phyloP scores from a whole-genome alignment of 2,329 filamentous ascomycete species.

The Fusarium phyllophilum region DNA sequence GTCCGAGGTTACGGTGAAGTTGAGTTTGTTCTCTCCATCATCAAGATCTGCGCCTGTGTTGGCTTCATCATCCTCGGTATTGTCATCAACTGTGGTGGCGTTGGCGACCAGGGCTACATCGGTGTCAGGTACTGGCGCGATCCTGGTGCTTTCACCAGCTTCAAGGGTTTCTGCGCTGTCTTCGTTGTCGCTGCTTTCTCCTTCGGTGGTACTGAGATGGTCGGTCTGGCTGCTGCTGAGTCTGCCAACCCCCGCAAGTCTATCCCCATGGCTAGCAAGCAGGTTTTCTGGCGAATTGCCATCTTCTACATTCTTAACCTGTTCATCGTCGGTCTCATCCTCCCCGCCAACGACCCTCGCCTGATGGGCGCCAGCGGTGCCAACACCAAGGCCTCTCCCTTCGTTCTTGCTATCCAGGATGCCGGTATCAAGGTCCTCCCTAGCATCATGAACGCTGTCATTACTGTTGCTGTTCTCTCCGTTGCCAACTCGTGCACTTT shows the following conservation, averaged over 20 bases:
- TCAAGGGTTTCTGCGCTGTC: constrained; percentile 81
- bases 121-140: constrained; percentile 80
- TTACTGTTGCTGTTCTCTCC: constrained; percentile 88
- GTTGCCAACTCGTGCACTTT: constrained; percentile 95
- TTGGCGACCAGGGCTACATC: constrained; percentile 77
- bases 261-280: constrained; percentile 87
- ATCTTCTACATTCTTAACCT: constrained; percentile 91
- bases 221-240: constrained; percentile 81
- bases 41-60: constrained; percentile 80
- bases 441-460: constrained; percentile 92
- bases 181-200: constrained; percentile 80
- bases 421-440: constrained; percentile 84
- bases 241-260: constrained; percentile 81
- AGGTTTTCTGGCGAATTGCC: constrained; percentile 94
- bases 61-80: constrained; percentile 80
- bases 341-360: constrained; percentile 74
- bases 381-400: constrained; percentile 83
- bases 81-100: constrained; percentile 85
- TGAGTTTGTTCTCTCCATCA: constrained; percentile 85
- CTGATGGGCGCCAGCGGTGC: constrained; percentile 68
- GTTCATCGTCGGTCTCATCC: constrained; percentile 81
- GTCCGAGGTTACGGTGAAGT: constrained; percentile 90
- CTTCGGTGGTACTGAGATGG: constrained; percentile 80
- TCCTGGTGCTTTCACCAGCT: constrained; percentile 85
- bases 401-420: constrained; percentile 90